These are phyloP conservation scores for Fulvia fulva DNA, from an alignment of 2,329 filamentous ascomycete genomes.

Conservation along the genomic window DNA sequence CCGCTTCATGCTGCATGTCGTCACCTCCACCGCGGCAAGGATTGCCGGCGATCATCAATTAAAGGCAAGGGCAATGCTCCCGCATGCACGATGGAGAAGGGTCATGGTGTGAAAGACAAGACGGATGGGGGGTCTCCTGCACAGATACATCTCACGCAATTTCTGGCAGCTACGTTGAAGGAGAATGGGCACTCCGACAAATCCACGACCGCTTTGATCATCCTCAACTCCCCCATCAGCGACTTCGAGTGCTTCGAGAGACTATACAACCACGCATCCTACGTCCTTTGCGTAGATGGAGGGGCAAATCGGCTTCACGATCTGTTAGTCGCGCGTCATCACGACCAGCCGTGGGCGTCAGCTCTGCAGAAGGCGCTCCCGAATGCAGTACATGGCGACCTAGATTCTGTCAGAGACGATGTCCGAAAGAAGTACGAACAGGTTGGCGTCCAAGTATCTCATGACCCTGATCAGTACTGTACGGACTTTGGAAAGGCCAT, in stretches of 20 bases:
- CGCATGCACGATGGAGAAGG: neutral
- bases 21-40: neutral
- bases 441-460: conserved; percentile 58
- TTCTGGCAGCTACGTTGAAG: neutral
- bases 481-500: conserved; percentile 87
- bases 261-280: conserved; percentile 52
- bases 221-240: conserved; percentile 60
- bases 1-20: neutral
- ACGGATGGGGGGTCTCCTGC: neutral
- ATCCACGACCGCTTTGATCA: conserved; percentile 44
- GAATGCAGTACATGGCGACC: conserved; percentile 76
- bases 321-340: conserved; percentile 36
- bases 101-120: neutral
- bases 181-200: conserved; percentile 17
- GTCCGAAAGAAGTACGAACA: conserved; percentile 64
- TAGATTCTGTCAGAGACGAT: conserved; percentile 71
- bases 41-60: neutral
- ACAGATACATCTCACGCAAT: neutral
- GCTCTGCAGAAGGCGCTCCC: conserved; percentile 32
- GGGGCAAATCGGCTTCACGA: conserved; percentile 74
- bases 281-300: conserved; percentile 81
- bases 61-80: neutral
- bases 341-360: conserved; percentile 12
- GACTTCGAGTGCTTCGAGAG: conserved; percentile 48
- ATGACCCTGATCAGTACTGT: conserved; percentile 75